Evolutionary conservation across 2,329 filamentous ascomycete species (phyloP).

Genomic region (Aureobasidium sp.): DNA sequence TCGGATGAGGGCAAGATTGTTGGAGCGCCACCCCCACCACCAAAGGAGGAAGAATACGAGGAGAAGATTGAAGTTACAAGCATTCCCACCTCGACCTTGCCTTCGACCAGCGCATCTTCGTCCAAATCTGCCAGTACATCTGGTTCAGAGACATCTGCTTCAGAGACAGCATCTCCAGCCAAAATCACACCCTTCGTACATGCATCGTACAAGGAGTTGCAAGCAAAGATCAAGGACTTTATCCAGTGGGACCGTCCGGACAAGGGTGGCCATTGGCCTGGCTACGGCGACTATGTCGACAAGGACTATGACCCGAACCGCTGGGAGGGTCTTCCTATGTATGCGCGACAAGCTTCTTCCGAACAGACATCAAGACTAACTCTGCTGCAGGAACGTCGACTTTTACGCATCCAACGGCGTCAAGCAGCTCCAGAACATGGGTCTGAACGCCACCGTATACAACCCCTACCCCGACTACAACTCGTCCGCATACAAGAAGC

Average conservation of each 20-base stretch:
- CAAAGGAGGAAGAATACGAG: constrained; percentile 11
- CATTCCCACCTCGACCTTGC: neutral
- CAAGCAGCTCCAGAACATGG: constrained; percentile 21
- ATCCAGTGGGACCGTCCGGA: constrained; percentile 35
- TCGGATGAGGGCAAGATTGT: constrained; percentile 6
- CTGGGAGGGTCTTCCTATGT: constrained; percentile 37
- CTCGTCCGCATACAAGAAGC: constrained; percentile 50
- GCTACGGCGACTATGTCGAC: constrained; percentile 36
- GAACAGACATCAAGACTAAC: constrained; percentile 10
- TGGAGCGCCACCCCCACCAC: neutral
- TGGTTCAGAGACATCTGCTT: constrained; percentile 1
- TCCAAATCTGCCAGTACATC: neutral
- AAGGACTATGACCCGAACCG: constrained; percentile 42
- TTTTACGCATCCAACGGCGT: constrained; percentile 32
- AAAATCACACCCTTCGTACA: constrained; percentile 16
- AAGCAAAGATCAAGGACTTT: constrained; percentile 35
- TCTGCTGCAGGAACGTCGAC: constrained; percentile 28
- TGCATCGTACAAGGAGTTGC: constrained; percentile 14
- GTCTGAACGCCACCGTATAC: constrained; percentile 49
- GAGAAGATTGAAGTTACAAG: neutral
- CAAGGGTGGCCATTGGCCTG: constrained; percentile 37
- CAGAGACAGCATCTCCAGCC: neutral
- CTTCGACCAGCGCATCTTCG: neutral
- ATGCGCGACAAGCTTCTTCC: constrained; percentile 23
- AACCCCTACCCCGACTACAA: constrained; percentile 69